Evolutionary conservation across 176 grass and related monocot species (phyloP), one percentile per base, ranked within the genome.

Genomic region (Bolboschoenus planiculmis): DNA sequence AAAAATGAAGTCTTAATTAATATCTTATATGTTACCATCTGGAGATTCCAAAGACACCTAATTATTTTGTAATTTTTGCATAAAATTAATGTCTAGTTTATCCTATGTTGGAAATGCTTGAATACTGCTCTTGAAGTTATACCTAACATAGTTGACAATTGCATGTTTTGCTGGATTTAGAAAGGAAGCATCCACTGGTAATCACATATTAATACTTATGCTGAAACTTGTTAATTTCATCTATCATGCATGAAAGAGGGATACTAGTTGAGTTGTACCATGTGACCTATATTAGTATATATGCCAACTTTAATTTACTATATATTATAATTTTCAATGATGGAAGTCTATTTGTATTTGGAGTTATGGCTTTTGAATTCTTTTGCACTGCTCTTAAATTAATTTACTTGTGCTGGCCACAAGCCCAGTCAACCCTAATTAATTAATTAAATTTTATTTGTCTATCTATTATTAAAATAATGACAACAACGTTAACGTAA

Each of bases 221-320:
- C 20, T 16, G 35, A 37, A 2, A 68, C 16, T 65, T 35, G 51
- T 21, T 57, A 4, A 14, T n/a, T n/a, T n/a, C n/a, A 1, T 79
- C 50, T 79, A 79, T 79, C 51, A 79, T 79, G 77, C 9, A 57
- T 58, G 31, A 79, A 56, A 79, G 30, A 79, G 15, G 54, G 34
- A 51, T 43, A 0, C 39, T 50, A 18, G 48, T 20, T 79, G 77
- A 58, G 77, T 58, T 79, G 77, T 79, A 37, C 51, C 77, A 79
- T 79, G 77, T 79, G n/a, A n/a, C n/a, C n/a, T n/a, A n/a, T n/a
- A n/a, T n/a, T n/a, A n/a, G n/a, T n/a, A n/a, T n/a, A n/a, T n/a
- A n/a, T n/a, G n/a, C n/a, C n/a, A n/a, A n/a, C n/a, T n/a, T n/a
- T n/a, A n/a, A n/a, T n/a, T n/a, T n/a, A n/a, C n/a, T n/a, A n/a